A percentile compares a stretch with the other conserved stretches of the same genome.
Conservation (phyloP, 805 yeast species). For the Saccharomyces kudriavzevii region DNA sequence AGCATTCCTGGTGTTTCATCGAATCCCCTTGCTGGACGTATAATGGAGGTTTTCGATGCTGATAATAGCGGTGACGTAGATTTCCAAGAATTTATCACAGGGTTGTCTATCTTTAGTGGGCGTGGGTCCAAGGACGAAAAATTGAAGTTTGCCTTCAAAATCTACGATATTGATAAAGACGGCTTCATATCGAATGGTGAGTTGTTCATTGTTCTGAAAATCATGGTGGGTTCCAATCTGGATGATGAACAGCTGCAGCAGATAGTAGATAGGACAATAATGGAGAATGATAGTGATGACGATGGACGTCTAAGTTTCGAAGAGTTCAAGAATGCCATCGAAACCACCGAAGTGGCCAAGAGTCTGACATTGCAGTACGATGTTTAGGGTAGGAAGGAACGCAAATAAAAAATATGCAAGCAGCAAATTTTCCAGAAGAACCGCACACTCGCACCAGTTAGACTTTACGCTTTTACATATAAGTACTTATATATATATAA, state of each 20-base stretch:
- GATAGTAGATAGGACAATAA: slow-evolving; percentile 90
- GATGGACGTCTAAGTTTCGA: slow-evolving; percentile 80
- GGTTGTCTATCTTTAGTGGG: slow-evolving; percentile 79
- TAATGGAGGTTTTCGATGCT: slow-evolving; percentile 89
- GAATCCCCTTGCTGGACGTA: slow-evolving; percentile 82
- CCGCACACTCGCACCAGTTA: background rate
- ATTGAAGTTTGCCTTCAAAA: slow-evolving; percentile 79
- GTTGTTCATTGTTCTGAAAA: slow-evolving; percentile 78
- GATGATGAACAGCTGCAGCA: slow-evolving; percentile 87
- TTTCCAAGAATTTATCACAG: slow-evolving; percentile 87
- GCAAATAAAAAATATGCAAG: no score
- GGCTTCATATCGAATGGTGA: slow-evolving; percentile 96
- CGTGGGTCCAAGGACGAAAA: slow-evolving; percentile 76
- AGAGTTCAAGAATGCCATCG: slow-evolving; percentile 68
- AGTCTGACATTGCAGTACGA: slow-evolving; percentile 45
- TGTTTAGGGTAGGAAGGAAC: slow-evolving; percentile 11
- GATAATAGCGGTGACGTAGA: slow-evolving; percentile 92
- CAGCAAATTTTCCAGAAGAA: no score
- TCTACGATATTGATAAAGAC: slow-evolving; percentile 92
- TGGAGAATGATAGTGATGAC: slow-evolving; percentile 84
- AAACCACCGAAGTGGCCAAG: slow-evolving; percentile 49
- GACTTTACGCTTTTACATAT: background rate
- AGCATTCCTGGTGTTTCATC: slow-evolving; percentile 86
- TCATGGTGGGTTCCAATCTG: slow-evolving; percentile 93
- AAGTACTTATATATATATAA: background rate